Conservation (phyloP, 768 basidiomycete species). For the Mycena rebaudengoi region DNA sequence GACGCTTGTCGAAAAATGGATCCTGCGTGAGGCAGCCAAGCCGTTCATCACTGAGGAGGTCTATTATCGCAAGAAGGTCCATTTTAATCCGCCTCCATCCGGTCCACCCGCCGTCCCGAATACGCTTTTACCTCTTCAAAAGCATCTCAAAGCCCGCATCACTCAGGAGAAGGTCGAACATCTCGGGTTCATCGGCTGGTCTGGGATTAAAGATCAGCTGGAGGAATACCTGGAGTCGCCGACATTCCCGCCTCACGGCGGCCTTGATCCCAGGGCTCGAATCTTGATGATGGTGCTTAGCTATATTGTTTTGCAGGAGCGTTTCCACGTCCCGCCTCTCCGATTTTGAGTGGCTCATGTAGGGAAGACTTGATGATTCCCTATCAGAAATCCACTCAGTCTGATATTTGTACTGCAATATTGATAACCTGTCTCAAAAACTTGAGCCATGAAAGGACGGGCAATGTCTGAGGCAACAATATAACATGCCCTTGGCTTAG, state of each 20-base stretch:
- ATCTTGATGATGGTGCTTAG: background rate
- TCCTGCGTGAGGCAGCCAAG: conserved; percentile 18
- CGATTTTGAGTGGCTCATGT: background rate
- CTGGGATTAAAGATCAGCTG: background rate
- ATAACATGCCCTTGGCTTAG: too few species aligned
- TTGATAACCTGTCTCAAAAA: too few species aligned
- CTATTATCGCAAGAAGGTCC: conserved; percentile 12
- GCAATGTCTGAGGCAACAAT: too few species aligned
- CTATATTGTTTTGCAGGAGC: conserved; percentile 12
- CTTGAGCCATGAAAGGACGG: too few species aligned
- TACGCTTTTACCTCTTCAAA: background rate
- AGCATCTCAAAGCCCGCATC: conserved; percentile 8
- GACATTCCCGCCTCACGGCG: background rate
- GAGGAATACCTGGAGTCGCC: background rate
- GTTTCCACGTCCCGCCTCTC: conserved; percentile 7
- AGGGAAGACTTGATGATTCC: background rate
- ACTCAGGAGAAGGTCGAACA: conserved; percentile 7
- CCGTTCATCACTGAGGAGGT: conserved; percentile 25
- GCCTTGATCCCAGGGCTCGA: background rate
- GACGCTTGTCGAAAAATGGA: conserved; percentile 22
- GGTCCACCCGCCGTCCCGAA: background rate
- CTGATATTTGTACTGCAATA: too few species aligned
- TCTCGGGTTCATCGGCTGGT: conserved; percentile 14
- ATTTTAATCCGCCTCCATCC: conserved; percentile 14
- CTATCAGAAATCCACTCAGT: too few species aligned